Evolutionary conservation across 345 rosid species (phyloP).

Genomic region (Triadica sebifera): DNA sequence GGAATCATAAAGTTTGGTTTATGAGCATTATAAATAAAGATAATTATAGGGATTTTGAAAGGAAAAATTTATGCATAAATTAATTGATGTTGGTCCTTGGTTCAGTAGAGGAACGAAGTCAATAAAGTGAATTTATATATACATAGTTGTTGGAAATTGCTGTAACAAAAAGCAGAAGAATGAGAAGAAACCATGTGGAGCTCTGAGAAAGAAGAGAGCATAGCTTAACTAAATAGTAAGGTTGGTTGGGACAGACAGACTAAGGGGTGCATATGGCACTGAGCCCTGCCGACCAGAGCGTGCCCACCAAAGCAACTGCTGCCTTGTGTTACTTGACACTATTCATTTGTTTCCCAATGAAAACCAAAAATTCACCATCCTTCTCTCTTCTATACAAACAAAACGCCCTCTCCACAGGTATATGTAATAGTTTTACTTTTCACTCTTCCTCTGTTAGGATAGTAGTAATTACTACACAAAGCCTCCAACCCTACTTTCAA

Average conservation of each 20-base stretch:
- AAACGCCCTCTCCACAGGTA: no score
- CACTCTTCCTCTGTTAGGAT: neutral
- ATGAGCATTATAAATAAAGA: no score
- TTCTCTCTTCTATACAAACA: no score
- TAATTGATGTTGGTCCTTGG: no score
- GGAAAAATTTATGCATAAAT: no score
- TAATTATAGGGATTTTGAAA: no score
- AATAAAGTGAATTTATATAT: neutral
- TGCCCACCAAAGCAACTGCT: conserved; percentile 84
- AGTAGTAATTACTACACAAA: conserved; percentile 38
- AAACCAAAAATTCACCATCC: no score
- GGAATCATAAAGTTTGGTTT: no score
- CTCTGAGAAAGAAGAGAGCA: neutral
- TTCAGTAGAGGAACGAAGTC: no score
- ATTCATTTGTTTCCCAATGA: conserved; percentile 44
- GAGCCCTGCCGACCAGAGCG: conserved; percentile 70
- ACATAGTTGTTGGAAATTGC: neutral
- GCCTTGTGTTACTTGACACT: conserved; percentile 39
- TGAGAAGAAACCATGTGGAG: conserved; percentile 6
- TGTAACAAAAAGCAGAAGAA: neutral
- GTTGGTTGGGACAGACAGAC: conserved; percentile 16
- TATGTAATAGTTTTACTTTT: no score
- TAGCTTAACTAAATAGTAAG: conserved; percentile 9
- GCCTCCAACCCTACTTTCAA: conserved; percentile 41
- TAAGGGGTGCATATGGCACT: neutral